phyloP scores from a whole-genome alignment of 139 green algal species.

The Zygnema cylindricum region DNA sequence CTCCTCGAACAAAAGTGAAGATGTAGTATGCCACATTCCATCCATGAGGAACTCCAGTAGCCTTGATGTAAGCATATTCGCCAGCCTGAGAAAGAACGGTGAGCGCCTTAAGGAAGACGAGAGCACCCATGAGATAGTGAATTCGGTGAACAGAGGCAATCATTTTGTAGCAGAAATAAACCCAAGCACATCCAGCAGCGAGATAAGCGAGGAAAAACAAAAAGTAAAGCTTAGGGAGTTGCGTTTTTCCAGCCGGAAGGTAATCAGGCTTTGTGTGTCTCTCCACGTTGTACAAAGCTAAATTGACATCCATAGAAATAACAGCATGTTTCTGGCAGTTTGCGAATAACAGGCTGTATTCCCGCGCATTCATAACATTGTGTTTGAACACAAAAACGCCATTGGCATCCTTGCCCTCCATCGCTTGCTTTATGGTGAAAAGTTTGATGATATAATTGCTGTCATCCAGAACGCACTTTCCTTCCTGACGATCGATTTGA shows the following conservation, averaged over 20 bases:
- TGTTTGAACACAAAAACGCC: constrained; percentile 45
- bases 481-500: constrained; percentile 67
- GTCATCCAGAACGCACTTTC: constrained; percentile 69
- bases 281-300: constrained; percentile 83
- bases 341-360: constrained; percentile 88
- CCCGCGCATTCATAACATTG: constrained; percentile 53
- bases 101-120: constrained; percentile 87
- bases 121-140: constrained; percentile 90
- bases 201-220: constrained; percentile 79
- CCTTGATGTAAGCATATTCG: constrained; percentile 79
- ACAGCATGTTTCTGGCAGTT: constrained; percentile 82
- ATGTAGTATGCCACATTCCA: constrained; percentile 98
- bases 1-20: constrained; percentile 86
- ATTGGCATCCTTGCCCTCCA: neutral
- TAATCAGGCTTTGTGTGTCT: constrained; percentile 77
- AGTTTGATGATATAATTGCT: constrained; percentile 57
- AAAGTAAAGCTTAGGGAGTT: constrained; percentile 83
- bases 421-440: constrained; percentile 27
- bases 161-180: constrained; percentile 57
- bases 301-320: constrained; percentile 76
- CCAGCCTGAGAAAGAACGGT: constrained; percentile 77
- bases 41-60: constrained; percentile 79
- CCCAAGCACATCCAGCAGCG: constrained; percentile 72
- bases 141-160: constrained; percentile 73
- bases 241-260: constrained; percentile 86